Base-by-base conservation (phyloP, 306 rosid genomes). In the Vicia faba region DNA sequence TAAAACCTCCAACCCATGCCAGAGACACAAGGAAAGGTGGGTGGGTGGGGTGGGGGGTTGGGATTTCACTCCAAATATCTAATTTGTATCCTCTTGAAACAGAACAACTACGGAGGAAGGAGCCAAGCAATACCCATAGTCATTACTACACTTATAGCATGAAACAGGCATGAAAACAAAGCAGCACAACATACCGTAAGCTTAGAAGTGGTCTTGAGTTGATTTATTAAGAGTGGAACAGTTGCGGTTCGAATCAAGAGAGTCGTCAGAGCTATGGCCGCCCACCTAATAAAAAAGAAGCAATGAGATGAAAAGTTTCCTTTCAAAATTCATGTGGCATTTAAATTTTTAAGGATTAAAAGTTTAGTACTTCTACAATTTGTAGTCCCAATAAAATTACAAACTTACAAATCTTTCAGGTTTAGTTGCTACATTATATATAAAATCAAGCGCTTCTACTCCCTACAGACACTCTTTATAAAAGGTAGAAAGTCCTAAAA, bases 151-250 rank as follows among this genome's bases (percentile, higher is more conserved):
- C 50, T 68, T 13, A 62, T 41, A 13, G 35, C 66, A 49, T 33
- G 63, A 69, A 77, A 73, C 18, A 64, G 38, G 14, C 2, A 55
- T 29, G 44, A 54, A 58, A 38, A 16, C 35, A 74, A 11, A 77
- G 56, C 50, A 81, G 65, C 33, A 38, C 58, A 74, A 69, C 89
- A 73, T 86, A 93, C 97, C 8, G 90, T 20, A 44, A 93, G 88
- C 66, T 88, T 90, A 58, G 89, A 61, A 18, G 92, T 82, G 65
- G 97, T 81, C 82, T 93, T 93, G 19, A 86, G 87, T 79, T 86
- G 95, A 82, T 88, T 79, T 55, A 93, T 78, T 66, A 85, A 46
- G 71, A 90, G 86, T 10, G 97, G 97, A 72, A 82, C 13, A 5
- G 95, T 86, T 36, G 84, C 79, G 0, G 71, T 41, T 60, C 97